Percentiles rank a stretch among this genome's conserved stretches.
These are phyloP conservation scores for Keithomyces neogunnii DNA, from an alignment of 2,329 filamentous ascomycete genomes.

Conservation along the genomic window DNA sequence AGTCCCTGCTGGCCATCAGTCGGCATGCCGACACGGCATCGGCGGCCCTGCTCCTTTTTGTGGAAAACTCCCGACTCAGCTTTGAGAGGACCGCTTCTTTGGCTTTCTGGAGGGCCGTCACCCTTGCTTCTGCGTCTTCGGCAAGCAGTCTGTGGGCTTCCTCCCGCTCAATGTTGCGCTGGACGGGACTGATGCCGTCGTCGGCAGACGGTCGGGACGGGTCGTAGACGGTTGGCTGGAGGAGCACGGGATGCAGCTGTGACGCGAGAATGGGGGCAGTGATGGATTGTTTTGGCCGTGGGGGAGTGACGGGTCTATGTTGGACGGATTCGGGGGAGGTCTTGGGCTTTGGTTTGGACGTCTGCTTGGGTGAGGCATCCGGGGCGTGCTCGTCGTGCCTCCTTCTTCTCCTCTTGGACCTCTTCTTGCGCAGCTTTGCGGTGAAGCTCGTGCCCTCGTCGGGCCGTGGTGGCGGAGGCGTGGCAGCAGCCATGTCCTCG, in stretches of 20 bases:
- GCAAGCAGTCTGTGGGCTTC: constrained; percentile 46
- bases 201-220: constrained; percentile 26
- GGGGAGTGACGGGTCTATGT: constrained; percentile 17
- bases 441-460: constrained; percentile 30
- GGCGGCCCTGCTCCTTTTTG: constrained; percentile 21
- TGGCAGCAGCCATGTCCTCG: constrained; percentile 14
- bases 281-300: constrained; percentile 30
- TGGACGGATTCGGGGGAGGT: constrained; percentile 17
- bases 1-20: constrained; percentile 20
- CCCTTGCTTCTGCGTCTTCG: constrained; percentile 46
- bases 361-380: constrained; percentile 13
- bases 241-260: constrained; percentile 42
- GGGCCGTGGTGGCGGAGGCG: constrained; percentile 18
- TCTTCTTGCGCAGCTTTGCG: constrained; percentile 40
- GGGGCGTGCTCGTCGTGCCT: constrained; percentile 18
- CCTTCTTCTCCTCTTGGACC: constrained; percentile 27
- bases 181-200: constrained; percentile 46
- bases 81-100: constrained; percentile 53
- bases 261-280: constrained; percentile 40
- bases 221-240: constrained; percentile 51
- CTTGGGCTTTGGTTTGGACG: constrained; percentile 15
- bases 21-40: constrained; percentile 27
- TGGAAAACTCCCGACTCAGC: constrained; percentile 43
- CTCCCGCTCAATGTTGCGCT: constrained; percentile 50
- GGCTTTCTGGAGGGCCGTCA: constrained; percentile 47